Evolutionary conservation across 768 basidiomycete genomes (phyloP).

Genomic region (Russula dissimulans): DNA sequence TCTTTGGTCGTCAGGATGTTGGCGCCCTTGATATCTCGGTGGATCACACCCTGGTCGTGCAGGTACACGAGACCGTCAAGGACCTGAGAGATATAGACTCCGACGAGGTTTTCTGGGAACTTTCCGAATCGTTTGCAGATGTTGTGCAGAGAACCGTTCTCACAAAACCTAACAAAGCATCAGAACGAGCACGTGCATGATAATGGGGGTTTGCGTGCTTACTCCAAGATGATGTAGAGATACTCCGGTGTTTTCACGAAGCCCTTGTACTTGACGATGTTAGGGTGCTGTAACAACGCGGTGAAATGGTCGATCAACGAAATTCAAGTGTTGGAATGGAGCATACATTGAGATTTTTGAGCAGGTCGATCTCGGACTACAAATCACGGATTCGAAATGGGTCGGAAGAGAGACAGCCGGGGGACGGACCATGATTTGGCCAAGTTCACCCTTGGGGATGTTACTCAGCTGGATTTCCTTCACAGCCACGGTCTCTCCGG

Average conservation of each 20-base stretch:
- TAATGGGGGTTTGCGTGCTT: conserved; percentile 20
- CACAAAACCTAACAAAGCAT: conserved; percentile 64
- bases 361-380: conserved; percentile 91
- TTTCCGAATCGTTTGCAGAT: conserved; percentile 97
- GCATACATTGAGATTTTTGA: conserved; percentile 90
- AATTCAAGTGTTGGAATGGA: neutral
- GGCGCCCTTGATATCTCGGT: conserved; percentile 97
- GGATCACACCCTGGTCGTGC: conserved; percentile 98
- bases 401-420: neutral
- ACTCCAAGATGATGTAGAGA: conserved; percentile 96
- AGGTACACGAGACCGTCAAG: conserved; percentile 93
- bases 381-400: neutral
- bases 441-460: conserved; percentile 87
- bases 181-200: neutral
- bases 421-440: conserved; percentile 84
- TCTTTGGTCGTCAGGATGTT: conserved; percentile 99
- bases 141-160: conserved; percentile 93
- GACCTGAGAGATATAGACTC: conserved; percentile 94
- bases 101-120: conserved; percentile 94
- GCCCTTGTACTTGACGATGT: conserved; percentile 99
- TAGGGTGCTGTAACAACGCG: conserved; percentile 56
- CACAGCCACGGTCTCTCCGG: conserved; percentile 96
- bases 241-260: conserved; percentile 92
- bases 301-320: neutral
- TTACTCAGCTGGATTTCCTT: conserved; percentile 95